Evolutionary conservation across 306 rosid species (phyloP).

Genomic region (Cicer judaicum): DNA sequence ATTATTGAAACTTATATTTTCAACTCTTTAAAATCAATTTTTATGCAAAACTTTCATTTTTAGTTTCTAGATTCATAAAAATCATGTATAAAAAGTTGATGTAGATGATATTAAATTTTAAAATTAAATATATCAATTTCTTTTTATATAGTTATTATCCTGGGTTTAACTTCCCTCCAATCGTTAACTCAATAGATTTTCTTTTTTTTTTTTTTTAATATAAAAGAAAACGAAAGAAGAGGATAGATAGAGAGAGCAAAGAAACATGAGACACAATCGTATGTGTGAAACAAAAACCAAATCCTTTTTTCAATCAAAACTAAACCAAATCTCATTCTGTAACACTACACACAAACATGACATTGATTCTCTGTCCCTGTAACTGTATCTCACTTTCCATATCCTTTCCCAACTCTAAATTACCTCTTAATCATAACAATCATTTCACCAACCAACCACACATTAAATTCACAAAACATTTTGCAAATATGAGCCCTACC

Average conservation of each 20-base stretch:
- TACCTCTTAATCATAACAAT: neutral
- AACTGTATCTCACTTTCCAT: neutral
- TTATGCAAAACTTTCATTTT: too few species aligned
- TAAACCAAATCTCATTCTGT: neutral
- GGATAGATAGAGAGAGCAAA: neutral
- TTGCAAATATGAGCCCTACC: slow-evolving; percentile 46
- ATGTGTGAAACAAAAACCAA: neutral
- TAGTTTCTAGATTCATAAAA: too few species aligned
- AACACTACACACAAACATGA: neutral
- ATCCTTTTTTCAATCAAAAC: neutral
- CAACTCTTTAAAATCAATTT: too few species aligned
- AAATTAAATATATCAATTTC: too few species aligned
- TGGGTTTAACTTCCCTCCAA: too few species aligned
- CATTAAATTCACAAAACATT: neutral
- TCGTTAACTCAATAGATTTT: too few species aligned
- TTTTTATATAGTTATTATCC: too few species aligned
- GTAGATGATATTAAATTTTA: too few species aligned
- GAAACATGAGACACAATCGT: neutral
- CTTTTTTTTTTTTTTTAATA: too few species aligned
- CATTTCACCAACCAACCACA: slow-evolving; percentile 18
- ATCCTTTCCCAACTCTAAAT: neutral
- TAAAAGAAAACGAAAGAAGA: neutral
- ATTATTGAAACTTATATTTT: too few species aligned
- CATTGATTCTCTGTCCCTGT: neutral
- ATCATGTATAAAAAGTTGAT: too few species aligned